Evolutionary conservation across 2,329 filamentous ascomycete species (phyloP).

Genomic region (Sporothrix euskadiensis): DNA sequence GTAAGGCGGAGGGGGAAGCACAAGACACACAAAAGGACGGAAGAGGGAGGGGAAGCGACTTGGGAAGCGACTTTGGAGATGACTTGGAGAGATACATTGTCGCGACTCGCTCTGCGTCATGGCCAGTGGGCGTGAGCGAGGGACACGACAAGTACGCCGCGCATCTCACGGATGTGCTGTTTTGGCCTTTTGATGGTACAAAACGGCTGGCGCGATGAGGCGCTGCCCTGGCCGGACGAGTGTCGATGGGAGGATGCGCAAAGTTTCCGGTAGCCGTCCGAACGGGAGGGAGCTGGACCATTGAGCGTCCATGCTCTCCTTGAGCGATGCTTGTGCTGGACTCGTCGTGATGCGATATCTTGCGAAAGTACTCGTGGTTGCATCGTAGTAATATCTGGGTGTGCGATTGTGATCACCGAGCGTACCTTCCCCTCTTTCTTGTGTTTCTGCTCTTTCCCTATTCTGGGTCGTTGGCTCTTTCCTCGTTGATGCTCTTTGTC

Average conservation of each 20-base stretch:
- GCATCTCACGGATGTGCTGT: constrained; percentile 5
- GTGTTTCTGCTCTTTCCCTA: not conserved
- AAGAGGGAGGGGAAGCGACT: not conserved
- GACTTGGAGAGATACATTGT: not conserved
- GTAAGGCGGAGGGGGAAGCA: not conserved
- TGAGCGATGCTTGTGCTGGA: not conserved
- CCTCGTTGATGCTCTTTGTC: constrained; percentile 5
- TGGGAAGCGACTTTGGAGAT: not conserved
- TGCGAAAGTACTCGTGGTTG: not conserved
- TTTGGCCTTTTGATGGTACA: not conserved
- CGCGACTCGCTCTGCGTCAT: not conserved
- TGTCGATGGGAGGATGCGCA: not conserved
- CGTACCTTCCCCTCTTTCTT: not conserved
- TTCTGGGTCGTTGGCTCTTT: not conserved
- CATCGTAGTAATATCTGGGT: not conserved
- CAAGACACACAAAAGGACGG: constrained; percentile 9
- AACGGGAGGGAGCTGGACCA: not conserved
- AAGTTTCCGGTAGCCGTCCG: not conserved
- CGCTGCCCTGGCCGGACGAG: not conserved
- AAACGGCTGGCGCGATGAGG: not conserved
- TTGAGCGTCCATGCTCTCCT: not conserved
- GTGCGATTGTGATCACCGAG: not conserved
- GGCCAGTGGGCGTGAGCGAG: not conserved
- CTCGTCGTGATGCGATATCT: not conserved
- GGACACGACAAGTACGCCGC: not conserved